A percentile compares a stretch with the other conserved stretches of the same genome.
Evolutionary conservation across 345 rosid genomes (phyloP).

Genomic region (Moricandia arvensis): DNA sequence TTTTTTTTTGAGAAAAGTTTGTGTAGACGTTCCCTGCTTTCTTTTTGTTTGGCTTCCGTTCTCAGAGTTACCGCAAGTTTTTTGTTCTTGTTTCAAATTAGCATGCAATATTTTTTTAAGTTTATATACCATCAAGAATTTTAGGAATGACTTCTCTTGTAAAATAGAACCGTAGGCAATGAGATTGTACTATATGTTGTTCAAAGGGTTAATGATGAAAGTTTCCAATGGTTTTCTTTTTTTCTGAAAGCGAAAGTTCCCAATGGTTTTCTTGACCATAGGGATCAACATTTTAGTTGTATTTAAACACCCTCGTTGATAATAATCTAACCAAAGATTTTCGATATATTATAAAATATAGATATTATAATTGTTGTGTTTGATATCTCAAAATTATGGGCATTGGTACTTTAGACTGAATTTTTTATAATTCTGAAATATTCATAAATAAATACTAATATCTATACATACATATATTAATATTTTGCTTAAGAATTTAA

Average conservation of each 20-base stretch:
- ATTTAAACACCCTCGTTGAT: not conserved
- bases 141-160: not conserved
- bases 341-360: too few relatives aligned
- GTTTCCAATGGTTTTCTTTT: not conserved
- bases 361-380: too few relatives aligned
- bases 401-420: too few relatives aligned
- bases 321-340: not conserved
- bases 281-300: not conserved
- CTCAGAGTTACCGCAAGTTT: not conserved
- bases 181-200: not conserved
- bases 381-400: not conserved
- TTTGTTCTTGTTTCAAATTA: not conserved
- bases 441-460: not conserved
- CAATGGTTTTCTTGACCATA: not conserved
- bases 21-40: not conserved
- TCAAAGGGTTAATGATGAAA: slow-evolving; percentile 11
- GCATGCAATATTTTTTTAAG: not conserved
- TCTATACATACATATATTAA: too few relatives aligned
- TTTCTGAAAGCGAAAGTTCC: not conserved
- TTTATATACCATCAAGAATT: not conserved
- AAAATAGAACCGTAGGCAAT: slow-evolving; percentile 6
- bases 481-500: not conserved
- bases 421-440: too few relatives aligned
- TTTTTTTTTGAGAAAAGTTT: not conserved
- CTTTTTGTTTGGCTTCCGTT: not conserved